Evolutionary conservation across 2,329 filamentous ascomycete species (phyloP).

Genomic region (Penicillium sp.): DNA sequence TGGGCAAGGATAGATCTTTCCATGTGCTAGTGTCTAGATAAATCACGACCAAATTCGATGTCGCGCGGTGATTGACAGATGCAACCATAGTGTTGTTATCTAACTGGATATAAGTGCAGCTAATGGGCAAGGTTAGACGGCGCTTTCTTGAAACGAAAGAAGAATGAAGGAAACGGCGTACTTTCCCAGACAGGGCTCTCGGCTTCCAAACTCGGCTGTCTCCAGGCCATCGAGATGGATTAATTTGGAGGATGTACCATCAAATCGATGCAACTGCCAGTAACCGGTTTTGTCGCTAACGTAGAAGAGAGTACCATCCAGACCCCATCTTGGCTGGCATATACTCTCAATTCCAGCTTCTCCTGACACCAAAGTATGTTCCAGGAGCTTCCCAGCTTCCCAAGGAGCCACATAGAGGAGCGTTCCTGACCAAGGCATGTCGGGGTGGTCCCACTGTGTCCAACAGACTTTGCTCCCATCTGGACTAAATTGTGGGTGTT

Average conservation of each 20-base stretch:
- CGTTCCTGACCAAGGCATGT: slow-evolving; percentile 50
- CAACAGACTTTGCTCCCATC: slow-evolving; percentile 48
- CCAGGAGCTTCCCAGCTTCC: slow-evolving; percentile 30
- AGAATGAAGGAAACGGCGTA: slow-evolving; percentile 3
- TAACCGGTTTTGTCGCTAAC: slow-evolving; percentile 46
- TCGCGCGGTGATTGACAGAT: slow-evolving; percentile 4
- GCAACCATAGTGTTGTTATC: slow-evolving; percentile 6
- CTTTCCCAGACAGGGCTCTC: slow-evolving; percentile 29
- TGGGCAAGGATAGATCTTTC: slow-evolving; percentile 8
- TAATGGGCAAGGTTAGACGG: background rate
- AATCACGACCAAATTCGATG: slow-evolving; percentile 6
- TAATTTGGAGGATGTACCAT: slow-evolving; percentile 21
- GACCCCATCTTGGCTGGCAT: slow-evolving; percentile 50
- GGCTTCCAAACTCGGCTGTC: slow-evolving; percentile 31
- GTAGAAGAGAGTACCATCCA: slow-evolving; percentile 49
- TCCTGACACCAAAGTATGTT: slow-evolving; percentile 41
- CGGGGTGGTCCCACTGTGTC: slow-evolving; percentile 55
- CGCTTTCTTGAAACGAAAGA: background rate
- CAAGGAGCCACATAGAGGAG: slow-evolving; percentile 46
- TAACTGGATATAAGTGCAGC: slow-evolving; percentile 7
- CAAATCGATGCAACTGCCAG: slow-evolving; percentile 44
- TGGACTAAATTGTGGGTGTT: slow-evolving; percentile 47
- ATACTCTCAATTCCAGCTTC: slow-evolving; percentile 39
- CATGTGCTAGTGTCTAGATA: slow-evolving; percentile 4
- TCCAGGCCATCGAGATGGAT: slow-evolving; percentile 40